These are phyloP conservation scores for Rhodomyrtus psidioides DNA, from an alignment of 441 rosid species.

Conservation along the genomic window DNA sequence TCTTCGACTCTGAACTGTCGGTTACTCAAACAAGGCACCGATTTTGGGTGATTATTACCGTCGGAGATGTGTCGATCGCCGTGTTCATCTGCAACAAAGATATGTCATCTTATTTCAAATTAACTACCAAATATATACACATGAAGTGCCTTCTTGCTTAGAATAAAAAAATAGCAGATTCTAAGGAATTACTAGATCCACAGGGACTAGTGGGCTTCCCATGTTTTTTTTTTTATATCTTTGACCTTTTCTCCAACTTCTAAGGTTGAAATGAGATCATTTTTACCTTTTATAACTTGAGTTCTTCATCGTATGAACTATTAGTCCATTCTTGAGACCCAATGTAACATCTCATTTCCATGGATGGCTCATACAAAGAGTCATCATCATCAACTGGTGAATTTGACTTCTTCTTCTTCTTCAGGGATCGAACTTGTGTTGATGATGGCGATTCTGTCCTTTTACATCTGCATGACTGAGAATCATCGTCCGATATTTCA, in stretches of 20 bases:
- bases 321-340: background rate
- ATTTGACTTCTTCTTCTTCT: background rate
- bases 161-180: background rate
- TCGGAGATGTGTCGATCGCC: background rate
- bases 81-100: background rate
- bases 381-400: background rate
- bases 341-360: background rate
- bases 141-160: background rate
- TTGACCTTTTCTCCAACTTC: too few relatives aligned
- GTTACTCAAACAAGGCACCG: background rate
- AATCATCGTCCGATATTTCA: background rate
- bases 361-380: background rate
- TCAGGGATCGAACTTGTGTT: background rate
- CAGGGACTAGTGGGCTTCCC: background rate
- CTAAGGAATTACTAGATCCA: background rate
- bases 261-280: background rate
- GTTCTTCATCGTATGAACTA: background rate
- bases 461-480: background rate
- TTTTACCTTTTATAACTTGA: background rate
- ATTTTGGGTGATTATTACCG: background rate
- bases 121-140: background rate
- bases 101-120: background rate
- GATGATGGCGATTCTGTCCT: background rate
- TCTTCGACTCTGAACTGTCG: background rate
- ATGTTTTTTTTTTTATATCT: background rate